Evolutionary conservation across 2,329 filamentous ascomycete species (phyloP).

Genomic region (Ophiostoma novo-ulmi): DNA sequence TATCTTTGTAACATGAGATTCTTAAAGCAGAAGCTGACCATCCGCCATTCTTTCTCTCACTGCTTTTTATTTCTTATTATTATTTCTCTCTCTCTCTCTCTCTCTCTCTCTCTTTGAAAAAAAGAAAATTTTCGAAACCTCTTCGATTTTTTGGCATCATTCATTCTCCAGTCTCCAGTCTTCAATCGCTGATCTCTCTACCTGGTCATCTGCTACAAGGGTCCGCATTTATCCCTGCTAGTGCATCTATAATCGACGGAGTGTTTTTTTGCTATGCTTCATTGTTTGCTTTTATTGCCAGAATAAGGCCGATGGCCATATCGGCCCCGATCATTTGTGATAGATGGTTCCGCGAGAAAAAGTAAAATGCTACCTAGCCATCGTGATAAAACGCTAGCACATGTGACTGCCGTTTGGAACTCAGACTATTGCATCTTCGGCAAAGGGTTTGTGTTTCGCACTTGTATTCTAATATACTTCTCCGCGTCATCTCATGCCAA

Average conservation of each 20-base stretch:
- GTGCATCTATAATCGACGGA: background rate
- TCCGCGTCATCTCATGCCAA: background rate
- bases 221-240: background rate
- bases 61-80: background rate
- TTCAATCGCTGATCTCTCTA: background rate
- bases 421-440: background rate
- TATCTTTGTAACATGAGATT: background rate
- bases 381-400: background rate
- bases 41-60: background rate
- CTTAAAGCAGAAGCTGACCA: background rate
- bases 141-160: background rate
- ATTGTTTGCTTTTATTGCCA: background rate
- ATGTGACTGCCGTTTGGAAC: background rate
- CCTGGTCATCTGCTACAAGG: background rate
- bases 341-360: too few relatives aligned
- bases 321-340: background rate
- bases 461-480: background rate
- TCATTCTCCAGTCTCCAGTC: background rate
- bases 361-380: background rate
- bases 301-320: background rate
- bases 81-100: background rate
- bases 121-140: background rate
- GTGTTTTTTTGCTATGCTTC: background rate
- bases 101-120: background rate
- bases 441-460: background rate